These are phyloP conservation scores for Magnaporthiopsis poae DNA, from an alignment of 2,329 filamentous ascomycete species.

Conservation along the genomic window DNA sequence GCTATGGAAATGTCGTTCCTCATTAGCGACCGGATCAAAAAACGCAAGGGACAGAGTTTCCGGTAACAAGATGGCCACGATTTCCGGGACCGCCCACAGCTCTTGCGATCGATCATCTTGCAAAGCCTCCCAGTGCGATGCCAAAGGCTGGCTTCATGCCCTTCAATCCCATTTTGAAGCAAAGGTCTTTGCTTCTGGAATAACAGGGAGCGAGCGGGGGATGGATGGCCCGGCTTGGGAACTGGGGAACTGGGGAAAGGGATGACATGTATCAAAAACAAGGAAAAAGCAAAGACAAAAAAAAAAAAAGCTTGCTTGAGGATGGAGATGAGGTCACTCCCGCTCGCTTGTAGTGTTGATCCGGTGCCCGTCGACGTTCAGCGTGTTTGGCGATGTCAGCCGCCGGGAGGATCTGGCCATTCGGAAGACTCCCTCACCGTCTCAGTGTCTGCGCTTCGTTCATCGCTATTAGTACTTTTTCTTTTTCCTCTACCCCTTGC, in stretches of 20 bases:
- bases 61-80: not conserved
- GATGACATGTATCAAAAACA: not conserved
- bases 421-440: not conserved
- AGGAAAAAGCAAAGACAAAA: not conserved
- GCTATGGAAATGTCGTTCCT: not conserved
- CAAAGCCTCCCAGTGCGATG: not conserved
- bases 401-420: not conserved
- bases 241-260: too few species aligned
- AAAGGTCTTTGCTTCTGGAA: not conserved
- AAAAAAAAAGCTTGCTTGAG: not conserved
- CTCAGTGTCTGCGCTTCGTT: not conserved
- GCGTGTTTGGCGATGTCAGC: not conserved
- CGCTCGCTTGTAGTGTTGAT: not conserved
- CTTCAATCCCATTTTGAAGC: not conserved
- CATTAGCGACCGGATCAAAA: not conserved
- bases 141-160: not conserved
- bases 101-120: not conserved
- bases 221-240: too few species aligned
- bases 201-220: not conserved
- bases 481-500: not conserved
- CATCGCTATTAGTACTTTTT: not conserved
- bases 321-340: not conserved
- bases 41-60: not conserved
- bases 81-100: not conserved
- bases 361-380: not conserved